A percentile compares a stretch with the other conserved stretches of the same genome.
These are phyloP conservation scores for Dendrobium officinale DNA, from an alignment of 106 monocot genomes.

Conservation along the genomic window DNA sequence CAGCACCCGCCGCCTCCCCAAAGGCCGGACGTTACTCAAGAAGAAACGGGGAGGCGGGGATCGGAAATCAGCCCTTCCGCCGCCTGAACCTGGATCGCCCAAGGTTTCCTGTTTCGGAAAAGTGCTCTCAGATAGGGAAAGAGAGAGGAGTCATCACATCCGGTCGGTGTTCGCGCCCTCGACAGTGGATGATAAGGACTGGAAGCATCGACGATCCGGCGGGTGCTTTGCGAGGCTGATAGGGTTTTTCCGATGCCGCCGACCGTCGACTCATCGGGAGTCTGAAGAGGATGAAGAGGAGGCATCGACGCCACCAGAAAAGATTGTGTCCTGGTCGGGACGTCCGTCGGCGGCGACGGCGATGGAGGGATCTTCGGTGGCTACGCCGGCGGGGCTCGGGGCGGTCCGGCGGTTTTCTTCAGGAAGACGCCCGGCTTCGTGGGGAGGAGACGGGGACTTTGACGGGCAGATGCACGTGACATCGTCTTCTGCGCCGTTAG, in stretches of 20 bases:
- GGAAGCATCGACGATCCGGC: not conserved
- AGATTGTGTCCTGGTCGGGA: slow-evolving; percentile 26
- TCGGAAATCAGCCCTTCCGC: slow-evolving; percentile 7
- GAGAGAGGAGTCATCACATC: not conserved
- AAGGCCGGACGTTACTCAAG: slow-evolving; percentile 35
- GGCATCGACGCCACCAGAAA: not conserved
- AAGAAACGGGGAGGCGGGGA: not conserved
- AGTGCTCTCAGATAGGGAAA: slow-evolving; percentile 42
- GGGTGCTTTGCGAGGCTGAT: slow-evolving; percentile 10
- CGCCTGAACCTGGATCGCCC: slow-evolving; percentile 51
- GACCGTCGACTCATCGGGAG: not conserved
- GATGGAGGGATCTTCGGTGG: not conserved
- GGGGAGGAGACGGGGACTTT: slow-evolving; percentile 26
- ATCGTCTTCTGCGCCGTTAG: slow-evolving; percentile 13
- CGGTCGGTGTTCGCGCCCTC: not conserved
- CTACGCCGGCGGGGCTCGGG: slow-evolving; percentile 17
- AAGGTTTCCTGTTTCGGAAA: slow-evolving; percentile 77
- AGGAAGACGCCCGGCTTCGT: slow-evolving; percentile 30
- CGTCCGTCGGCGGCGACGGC: slow-evolving; percentile 9
- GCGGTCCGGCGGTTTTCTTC: slow-evolving; percentile 18
- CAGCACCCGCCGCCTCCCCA: slow-evolving; percentile 20
- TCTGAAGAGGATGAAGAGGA: not conserved
- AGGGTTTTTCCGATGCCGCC: slow-evolving; percentile 6
- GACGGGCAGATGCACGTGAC: slow-evolving; percentile 9
- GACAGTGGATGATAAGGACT: not conserved